Evolutionary conservation across 768 basidiomycete species (phyloP).

Genomic region (Lepiota subincarnata): DNA sequence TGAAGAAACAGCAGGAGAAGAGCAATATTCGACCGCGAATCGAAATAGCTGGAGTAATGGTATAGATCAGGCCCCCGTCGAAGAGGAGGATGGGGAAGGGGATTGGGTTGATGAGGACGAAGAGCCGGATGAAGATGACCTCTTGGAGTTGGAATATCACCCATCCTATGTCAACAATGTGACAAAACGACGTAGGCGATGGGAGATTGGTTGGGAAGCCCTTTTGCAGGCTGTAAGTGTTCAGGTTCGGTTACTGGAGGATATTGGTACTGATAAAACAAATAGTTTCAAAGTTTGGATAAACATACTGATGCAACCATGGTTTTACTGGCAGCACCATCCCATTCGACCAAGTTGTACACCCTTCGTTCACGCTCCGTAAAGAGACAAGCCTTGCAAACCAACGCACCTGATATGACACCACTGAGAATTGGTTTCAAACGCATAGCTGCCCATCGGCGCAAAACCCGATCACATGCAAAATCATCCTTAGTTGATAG

Average conservation of each 20-base stretch:
- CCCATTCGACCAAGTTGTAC: slow-evolving; percentile 66
- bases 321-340: slow-evolving; percentile 69
- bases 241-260: slow-evolving; percentile 2
- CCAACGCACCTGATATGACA: slow-evolving; percentile 44
- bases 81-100: slow-evolving; percentile 38
- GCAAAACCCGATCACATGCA: slow-evolving; percentile 35
- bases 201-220: slow-evolving; percentile 75
- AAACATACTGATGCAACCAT: slow-evolving; percentile 79
- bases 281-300: slow-evolving; percentile 73
- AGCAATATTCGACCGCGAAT: slow-evolving; percentile 4
- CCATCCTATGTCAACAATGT: slow-evolving; percentile 62
- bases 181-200: slow-evolving; percentile 65
- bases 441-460: slow-evolving; percentile 54
- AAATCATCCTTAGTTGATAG: slow-evolving; percentile 43
- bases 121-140: slow-evolving; percentile 63
- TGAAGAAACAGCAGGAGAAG: slow-evolving; percentile 76
- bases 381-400: slow-evolving; percentile 47
- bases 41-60: slow-evolving; percentile 27
- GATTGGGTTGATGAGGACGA: slow-evolving; percentile 77
- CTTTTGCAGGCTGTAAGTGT: slow-evolving; percentile 63
- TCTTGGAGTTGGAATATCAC: slow-evolving; percentile 75
- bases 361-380: slow-evolving; percentile 64
- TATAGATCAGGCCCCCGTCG: slow-evolving; percentile 12
- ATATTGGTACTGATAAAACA: not conserved
- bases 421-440: slow-evolving; percentile 56